A percentile compares a stretch with the other conserved stretches of the same genome.
Evolutionary conservation across 257 asterid species (phyloP).

Genomic region (Verbena officinalis): DNA sequence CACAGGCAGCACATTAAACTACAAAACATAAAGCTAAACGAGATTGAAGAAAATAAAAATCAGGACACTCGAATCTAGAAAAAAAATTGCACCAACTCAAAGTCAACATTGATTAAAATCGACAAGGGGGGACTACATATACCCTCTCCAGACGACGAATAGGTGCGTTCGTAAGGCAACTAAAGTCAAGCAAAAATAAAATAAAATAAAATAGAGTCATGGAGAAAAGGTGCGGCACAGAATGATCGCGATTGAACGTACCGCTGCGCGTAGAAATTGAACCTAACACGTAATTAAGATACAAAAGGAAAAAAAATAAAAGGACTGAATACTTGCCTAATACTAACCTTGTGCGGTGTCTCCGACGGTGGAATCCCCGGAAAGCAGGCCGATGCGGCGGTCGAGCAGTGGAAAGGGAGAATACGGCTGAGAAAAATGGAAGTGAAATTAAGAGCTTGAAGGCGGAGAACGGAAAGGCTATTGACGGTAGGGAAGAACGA

Average conservation of each 20-base stretch:
- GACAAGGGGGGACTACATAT: slow-evolving; percentile 1
- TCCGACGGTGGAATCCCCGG: slow-evolving; percentile 7
- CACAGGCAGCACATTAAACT: slow-evolving; percentile 8
- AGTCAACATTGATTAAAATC: slow-evolving; percentile 27
- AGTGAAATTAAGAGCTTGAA: not conserved
- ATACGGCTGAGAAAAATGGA: not conserved
- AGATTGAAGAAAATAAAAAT: slow-evolving; percentile 11
- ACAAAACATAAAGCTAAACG: not conserved
- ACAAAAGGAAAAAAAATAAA: not conserved
- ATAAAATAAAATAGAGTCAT: not conserved
- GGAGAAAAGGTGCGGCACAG: not conserved
- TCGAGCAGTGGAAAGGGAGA: not conserved
- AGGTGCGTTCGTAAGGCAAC: not conserved
- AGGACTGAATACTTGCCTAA: slow-evolving; percentile 14
- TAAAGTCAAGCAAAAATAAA: not conserved
- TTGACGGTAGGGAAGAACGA: slow-evolving; percentile 1
- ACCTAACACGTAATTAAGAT: not conserved
- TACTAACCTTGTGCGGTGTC: slow-evolving; percentile 20
- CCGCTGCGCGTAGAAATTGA: not conserved
- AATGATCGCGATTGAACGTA: slow-evolving; percentile 22
- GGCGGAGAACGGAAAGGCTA: not conserved
- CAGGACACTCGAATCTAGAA: slow-evolving; percentile 18
- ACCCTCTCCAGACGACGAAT: not conserved
- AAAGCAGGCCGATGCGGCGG: slow-evolving; percentile 11
- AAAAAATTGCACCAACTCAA: not conserved